These are phyloP conservation scores for Euphorbia corollata DNA, from an alignment of 441 rosid genomes.

Conservation along the genomic window DNA sequence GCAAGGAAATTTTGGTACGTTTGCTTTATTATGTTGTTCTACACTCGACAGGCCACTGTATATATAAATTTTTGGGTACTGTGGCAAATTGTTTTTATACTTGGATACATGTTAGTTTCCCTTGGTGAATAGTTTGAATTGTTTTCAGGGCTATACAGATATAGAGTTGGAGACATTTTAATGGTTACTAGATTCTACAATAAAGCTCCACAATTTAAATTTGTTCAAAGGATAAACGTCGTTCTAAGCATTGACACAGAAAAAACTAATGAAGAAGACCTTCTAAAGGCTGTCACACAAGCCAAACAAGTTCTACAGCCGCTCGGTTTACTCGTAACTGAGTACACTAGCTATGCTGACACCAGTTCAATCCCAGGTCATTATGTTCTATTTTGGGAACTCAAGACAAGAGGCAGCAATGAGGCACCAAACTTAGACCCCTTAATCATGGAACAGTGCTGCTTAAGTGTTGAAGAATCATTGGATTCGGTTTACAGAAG, in stretches of 20 bases:
- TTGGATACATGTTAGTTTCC: too few relatives aligned
- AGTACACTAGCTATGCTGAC: slow-evolving; percentile 78
- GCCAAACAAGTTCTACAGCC: slow-evolving; percentile 54
- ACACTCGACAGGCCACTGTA: too few relatives aligned
- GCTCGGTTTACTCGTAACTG: slow-evolving; percentile 51
- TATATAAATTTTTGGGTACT: too few relatives aligned
- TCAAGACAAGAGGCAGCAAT: slow-evolving; percentile 38
- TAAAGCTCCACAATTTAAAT: slow-evolving; percentile 73
- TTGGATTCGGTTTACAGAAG: slow-evolving; percentile 74
- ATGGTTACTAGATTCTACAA: slow-evolving; percentile 69
- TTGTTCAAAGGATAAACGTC: slow-evolving; percentile 64
- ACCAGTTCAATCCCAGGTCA: slow-evolving; percentile 74
- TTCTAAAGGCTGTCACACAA: slow-evolving; percentile 62
- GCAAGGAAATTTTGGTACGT: too few relatives aligned
- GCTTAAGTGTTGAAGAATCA: slow-evolving; percentile 63
- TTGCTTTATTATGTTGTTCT: too few relatives aligned
- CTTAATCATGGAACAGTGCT: slow-evolving; percentile 59
- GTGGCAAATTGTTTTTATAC: too few relatives aligned
- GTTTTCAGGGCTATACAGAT: slow-evolving; percentile 57
- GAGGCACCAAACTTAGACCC: slow-evolving; percentile 29
- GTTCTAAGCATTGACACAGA: slow-evolving; percentile 74
- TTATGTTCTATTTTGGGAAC: slow-evolving; percentile 83
- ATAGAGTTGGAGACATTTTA: slow-evolving; percentile 82
- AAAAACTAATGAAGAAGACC: slow-evolving; percentile 83
- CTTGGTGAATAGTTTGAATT: not conserved